phyloP scores from a whole-genome alignment of 805 yeast species.

The Candida chauliodis region DNA sequence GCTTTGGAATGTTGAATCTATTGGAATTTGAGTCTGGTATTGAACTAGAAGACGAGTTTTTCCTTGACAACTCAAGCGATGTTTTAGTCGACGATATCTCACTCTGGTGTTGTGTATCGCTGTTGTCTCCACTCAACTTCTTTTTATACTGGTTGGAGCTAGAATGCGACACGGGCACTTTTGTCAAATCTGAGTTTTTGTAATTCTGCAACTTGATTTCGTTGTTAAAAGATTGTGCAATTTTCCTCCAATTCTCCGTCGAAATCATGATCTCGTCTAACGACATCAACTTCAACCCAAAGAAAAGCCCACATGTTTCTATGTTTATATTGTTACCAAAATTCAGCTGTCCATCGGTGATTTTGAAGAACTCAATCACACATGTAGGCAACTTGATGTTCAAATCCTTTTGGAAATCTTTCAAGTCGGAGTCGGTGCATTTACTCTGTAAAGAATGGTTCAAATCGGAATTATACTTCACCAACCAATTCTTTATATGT shows the following conservation, averaged over 20 bases:
- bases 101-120: not conserved
- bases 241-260: constrained; percentile 82
- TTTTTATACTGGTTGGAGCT: constrained; percentile 13
- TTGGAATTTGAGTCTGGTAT: not conserved
- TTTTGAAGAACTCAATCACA: constrained; percentile 70
- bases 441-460: constrained; percentile 73
- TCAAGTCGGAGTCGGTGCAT: constrained; percentile 75
- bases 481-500: constrained; percentile 82
- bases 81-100: constrained; percentile 6
- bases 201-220: constrained; percentile 20
- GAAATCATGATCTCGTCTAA: constrained; percentile 77
- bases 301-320: constrained; percentile 67
- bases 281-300: constrained; percentile 76
- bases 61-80: constrained; percentile 9
- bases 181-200: constrained; percentile 19
- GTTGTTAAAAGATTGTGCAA: constrained; percentile 42
- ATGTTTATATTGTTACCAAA: constrained; percentile 69
- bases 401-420: constrained; percentile 80
- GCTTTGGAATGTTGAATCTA: constrained; percentile 33
- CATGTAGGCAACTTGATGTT: constrained; percentile 73
- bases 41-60: constrained; percentile 3
- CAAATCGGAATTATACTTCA: constrained; percentile 75
- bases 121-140: constrained; percentile 9
- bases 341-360: constrained; percentile 82
- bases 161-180: constrained; percentile 19